Conservation (phyloP, 805 yeast species). For the Ogataea glucozyma region DNA sequence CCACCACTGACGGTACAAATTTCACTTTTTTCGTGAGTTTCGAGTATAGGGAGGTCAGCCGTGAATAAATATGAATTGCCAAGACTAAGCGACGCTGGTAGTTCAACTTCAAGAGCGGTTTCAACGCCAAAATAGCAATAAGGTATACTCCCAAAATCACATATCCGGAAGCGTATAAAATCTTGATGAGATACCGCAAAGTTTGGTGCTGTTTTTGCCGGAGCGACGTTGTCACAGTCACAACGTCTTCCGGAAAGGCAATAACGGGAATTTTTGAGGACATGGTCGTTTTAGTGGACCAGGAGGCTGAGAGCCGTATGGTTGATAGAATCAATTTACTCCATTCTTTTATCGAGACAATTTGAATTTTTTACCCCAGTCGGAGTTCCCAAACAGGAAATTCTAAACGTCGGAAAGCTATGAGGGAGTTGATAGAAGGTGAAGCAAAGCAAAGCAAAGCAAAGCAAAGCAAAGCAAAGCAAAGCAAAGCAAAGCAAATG, state of each 20-base stretch:
- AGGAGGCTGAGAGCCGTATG: background rate
- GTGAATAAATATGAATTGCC: constrained; percentile 30
- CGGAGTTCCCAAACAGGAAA: constrained; percentile 4
- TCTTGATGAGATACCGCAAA: constrained; percentile 28
- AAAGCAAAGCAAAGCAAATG: too few species aligned
- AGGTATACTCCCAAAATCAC: constrained; percentile 33
- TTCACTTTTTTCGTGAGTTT: constrained; percentile 31
- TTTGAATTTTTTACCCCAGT: constrained; percentile 4
- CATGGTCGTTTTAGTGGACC: background rate
- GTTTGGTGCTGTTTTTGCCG: constrained; percentile 29
- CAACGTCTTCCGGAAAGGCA: constrained; percentile 37
- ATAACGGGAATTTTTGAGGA: constrained; percentile 27
- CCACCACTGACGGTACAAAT: constrained; percentile 42
- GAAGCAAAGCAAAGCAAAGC: background rate
- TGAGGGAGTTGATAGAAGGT: background rate
- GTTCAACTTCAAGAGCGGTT: constrained; percentile 42
- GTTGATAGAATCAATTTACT: background rate
- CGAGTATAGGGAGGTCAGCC: constrained; percentile 31
- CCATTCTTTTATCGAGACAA: background rate
- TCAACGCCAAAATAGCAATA: constrained; percentile 36
- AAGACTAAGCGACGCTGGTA: constrained; percentile 42
- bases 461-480: too few species aligned
- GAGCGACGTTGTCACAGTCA: constrained; percentile 5
- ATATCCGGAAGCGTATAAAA: constrained; percentile 40
- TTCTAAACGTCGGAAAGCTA: too few species aligned